A percentile compares a stretch with the other conserved stretches of the same genome.
These are phyloP conservation scores for Torrubiella hemipterigena DNA, from an alignment of 2,329 filamentous ascomycete species.

Conservation along the genomic window DNA sequence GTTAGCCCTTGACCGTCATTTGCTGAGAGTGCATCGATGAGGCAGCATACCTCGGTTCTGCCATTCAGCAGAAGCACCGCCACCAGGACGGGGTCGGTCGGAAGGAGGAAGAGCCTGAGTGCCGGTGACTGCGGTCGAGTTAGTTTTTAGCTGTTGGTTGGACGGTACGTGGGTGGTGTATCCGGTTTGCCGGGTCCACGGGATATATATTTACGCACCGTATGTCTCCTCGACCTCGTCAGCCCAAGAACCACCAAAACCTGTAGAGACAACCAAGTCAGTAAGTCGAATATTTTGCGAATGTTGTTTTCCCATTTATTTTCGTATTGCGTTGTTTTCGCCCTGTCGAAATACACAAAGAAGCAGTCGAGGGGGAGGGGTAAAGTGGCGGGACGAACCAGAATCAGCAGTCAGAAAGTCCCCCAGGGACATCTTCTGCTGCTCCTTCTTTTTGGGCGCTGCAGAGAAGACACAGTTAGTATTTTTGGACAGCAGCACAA, in stretches of 20 bases:
- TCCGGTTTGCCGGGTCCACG: no score
- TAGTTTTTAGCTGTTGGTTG: no score
- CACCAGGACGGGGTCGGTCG: constrained; percentile 28
- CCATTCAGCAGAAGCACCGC: constrained; percentile 24
- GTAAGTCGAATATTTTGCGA: no score
- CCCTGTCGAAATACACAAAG: no score
- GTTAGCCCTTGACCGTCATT: neutral
- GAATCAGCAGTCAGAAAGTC: constrained; percentile 90
- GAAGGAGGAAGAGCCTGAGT: constrained; percentile 44
- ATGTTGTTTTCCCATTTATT: no score
- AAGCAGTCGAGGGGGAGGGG: constrained; percentile 15
- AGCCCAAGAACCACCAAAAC: constrained; percentile 74
- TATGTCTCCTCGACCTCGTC: constrained; percentile 94
- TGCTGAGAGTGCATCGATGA: neutral
- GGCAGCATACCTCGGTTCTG: constrained; percentile 33
- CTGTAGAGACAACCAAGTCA: no score
- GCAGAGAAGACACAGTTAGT: constrained; percentile 11
- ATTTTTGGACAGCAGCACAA: constrained; percentile 3
- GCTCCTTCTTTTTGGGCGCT: constrained; percentile 90
- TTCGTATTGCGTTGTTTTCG: no score
- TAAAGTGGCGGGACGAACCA: constrained; percentile 46
- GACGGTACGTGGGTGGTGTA: constrained; percentile 9
- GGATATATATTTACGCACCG: constrained; percentile 43
- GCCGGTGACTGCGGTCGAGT: constrained; percentile 23
- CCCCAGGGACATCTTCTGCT: constrained; percentile 94